Percentiles rank a stretch among this genome's conserved stretches.
Conservation (phyloP, 2,329 filamentous ascomycete genomes). For the Epichloe sylvatica region DNA sequence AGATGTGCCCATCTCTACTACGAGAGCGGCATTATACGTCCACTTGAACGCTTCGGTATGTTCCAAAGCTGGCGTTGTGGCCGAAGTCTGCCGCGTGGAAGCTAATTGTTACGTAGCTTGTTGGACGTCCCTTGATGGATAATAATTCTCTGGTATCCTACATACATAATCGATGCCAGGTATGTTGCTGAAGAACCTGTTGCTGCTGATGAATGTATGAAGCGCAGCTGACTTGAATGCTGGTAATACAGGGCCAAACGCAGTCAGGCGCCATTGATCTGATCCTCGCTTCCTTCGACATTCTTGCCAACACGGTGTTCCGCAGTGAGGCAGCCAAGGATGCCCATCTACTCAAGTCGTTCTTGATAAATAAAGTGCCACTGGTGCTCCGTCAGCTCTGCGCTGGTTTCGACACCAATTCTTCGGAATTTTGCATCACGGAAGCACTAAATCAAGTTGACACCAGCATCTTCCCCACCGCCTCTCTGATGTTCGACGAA, state of each 20-base stretch:
- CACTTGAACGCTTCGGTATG: conserved; percentile 70
- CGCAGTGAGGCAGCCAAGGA: conserved; percentile 40
- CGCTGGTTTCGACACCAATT: conserved; percentile 52
- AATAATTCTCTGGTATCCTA: conserved; percentile 67
- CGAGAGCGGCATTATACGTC: conserved; percentile 70
- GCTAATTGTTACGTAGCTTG: conserved; percentile 39
- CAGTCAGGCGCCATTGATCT: conserved; percentile 68
- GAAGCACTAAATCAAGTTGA: conserved; percentile 69
- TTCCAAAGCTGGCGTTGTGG: conserved; percentile 1
- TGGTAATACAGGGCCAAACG: conserved; percentile 47
- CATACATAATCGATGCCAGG: conserved; percentile 72
- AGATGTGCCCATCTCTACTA: conserved; percentile 59
- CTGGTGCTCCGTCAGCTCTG: conserved; percentile 38
- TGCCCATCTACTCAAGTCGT: conserved; percentile 70
- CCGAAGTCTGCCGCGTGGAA: neutral
- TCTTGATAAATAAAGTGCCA: conserved; percentile 58
- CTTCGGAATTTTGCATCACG: conserved; percentile 53
- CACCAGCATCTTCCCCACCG: conserved; percentile 56
- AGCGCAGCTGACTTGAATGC: conserved; percentile 5
- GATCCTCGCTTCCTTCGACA: conserved; percentile 77
- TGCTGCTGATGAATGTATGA: neutral
- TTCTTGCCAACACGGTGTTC: conserved; percentile 76
- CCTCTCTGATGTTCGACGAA: conserved; percentile 45
- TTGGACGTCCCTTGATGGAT: conserved; percentile 70
- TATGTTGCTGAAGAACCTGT: conserved; percentile 18